These are phyloP conservation scores for Aegilops sharonensis DNA, from an alignment of 176 grass and related monocot genomes.

Conservation along the genomic window DNA sequence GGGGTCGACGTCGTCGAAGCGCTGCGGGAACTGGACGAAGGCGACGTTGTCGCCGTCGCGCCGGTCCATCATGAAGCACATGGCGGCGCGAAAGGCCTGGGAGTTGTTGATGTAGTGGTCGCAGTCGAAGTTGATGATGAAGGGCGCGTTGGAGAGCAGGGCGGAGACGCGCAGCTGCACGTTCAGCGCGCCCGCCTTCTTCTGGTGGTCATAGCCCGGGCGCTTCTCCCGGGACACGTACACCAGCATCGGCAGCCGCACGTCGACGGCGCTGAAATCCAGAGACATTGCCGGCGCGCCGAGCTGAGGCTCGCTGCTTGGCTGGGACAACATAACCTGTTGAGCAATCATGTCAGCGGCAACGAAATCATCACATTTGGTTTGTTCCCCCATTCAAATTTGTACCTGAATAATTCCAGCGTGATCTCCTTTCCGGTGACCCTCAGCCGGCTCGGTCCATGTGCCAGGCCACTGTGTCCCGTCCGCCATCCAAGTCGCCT, in stretches of 20 bases:
- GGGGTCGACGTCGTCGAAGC: conserved; percentile 90
- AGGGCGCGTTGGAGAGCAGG: conserved; percentile 48
- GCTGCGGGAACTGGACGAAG: conserved; percentile 91
- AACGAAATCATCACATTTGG: too few species aligned
- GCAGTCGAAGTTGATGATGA: conserved; percentile 55
- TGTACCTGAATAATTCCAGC: conserved; percentile 44
- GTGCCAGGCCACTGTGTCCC: conserved; percentile 50
- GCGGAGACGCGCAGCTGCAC: conserved; percentile 46
- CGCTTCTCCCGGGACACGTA: conserved; percentile 53
- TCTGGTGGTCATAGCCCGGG: conserved; percentile 39
- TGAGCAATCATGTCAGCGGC: conserved; percentile 16
- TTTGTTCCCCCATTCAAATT: neutral
- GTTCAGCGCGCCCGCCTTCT: conserved; percentile 56
- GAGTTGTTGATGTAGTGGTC: conserved; percentile 61
- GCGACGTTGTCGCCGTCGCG: conserved; percentile 76
- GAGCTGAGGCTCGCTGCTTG: conserved; percentile 18
- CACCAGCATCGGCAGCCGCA: conserved; percentile 50
- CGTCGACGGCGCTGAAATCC: conserved; percentile 41
- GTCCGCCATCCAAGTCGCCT: conserved; percentile 49
- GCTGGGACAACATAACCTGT: conserved; percentile 45
- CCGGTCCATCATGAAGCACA: conserved; percentile 56
- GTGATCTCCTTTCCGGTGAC: conserved; percentile 44
- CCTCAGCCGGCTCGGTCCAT: conserved; percentile 38
- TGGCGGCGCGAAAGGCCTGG: conserved; percentile 42
- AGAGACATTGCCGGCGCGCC: conserved; percentile 26